Conservation (phyloP, 805 yeast genomes). For the Candida insectorum region DNA sequence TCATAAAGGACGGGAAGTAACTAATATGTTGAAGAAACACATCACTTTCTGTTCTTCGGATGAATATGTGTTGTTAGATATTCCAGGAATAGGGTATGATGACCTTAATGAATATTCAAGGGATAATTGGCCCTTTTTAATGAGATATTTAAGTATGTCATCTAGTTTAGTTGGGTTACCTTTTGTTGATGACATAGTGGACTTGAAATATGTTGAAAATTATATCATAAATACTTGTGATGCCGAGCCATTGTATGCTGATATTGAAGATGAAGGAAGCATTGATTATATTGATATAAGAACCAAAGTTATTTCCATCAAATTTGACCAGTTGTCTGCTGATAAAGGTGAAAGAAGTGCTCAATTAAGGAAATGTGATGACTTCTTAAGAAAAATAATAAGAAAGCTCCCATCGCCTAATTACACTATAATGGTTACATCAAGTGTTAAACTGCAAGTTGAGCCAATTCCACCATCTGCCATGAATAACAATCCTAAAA, state of each 20-base stretch:
- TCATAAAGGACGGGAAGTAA: slow-evolving; percentile 23
- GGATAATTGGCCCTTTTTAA: slow-evolving; percentile 44
- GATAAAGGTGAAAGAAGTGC: slow-evolving; percentile 10
- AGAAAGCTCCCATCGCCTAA: slow-evolving; percentile 74
- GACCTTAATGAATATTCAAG: slow-evolving; percentile 29
- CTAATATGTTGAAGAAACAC: slow-evolving; percentile 32
- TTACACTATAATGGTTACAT: slow-evolving; percentile 56
- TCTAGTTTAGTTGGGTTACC: slow-evolving; percentile 64
- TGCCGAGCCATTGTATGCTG: slow-evolving; percentile 45
- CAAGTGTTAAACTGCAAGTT: slow-evolving; percentile 15
- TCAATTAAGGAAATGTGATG: slow-evolving; percentile 39
- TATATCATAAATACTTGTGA: slow-evolving; percentile 48
- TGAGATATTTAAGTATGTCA: slow-evolving; percentile 50
- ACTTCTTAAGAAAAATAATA: slow-evolving; percentile 50
- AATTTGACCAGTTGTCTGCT: slow-evolving; percentile 47
- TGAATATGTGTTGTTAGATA: slow-evolving; percentile 33
- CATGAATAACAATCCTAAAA: slow-evolving; percentile 27
- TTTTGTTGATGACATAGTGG: slow-evolving; percentile 38
- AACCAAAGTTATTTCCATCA: slow-evolving; percentile 59
- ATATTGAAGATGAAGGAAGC: slow-evolving; percentile 23
- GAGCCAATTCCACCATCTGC: slow-evolving; percentile 32
- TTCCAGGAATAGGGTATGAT: slow-evolving; percentile 32
- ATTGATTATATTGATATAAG: slow-evolving; percentile 61
- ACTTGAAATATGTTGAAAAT: slow-evolving; percentile 41
- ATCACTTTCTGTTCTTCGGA: slow-evolving; percentile 40